A percentile compares a stretch with the other conserved stretches of the same genome.
phyloP scores from a whole-genome alignment of 2,329 filamentous ascomycete genomes.

The Blumeria hordei region DNA sequence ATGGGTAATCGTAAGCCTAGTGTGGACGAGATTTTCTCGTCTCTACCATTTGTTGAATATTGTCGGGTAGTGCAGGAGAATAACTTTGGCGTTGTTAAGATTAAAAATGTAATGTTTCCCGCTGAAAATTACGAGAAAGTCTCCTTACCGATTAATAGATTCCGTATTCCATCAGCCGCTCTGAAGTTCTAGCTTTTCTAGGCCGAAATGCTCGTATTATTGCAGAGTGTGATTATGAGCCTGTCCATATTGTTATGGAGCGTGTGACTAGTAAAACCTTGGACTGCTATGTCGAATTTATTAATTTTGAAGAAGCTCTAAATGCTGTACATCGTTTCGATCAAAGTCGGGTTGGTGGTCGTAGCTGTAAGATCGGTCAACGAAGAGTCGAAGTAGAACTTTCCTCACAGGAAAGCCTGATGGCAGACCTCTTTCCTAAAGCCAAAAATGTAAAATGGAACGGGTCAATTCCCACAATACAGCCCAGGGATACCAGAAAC shows the following conservation, averaged over 20 bases:
- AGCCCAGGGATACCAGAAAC: constrained; percentile 16
- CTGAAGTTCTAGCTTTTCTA: constrained; percentile 32
- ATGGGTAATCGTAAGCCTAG: constrained; percentile 8
- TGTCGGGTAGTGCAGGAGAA: constrained; percentile 11
- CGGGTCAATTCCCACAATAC: constrained; percentile 20
- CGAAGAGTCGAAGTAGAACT: constrained; percentile 32
- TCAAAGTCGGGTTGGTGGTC: constrained; percentile 15
- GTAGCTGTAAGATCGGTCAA: constrained; percentile 27
- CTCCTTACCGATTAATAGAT: constrained; percentile 20
- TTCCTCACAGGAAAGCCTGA: constrained; percentile 28
- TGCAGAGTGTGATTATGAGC: constrained; percentile 25
- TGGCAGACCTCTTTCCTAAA: constrained; percentile 36
- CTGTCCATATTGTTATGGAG: constrained; percentile 40
- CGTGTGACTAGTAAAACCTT: constrained; percentile 36
- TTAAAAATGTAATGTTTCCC: constrained; percentile 15
- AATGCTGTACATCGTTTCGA: constrained; percentile 26
- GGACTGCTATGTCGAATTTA: constrained; percentile 35
- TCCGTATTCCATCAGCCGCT: constrained; percentile 26
- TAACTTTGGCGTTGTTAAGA: constrained; percentile 15
- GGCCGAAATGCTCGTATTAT: constrained; percentile 31
- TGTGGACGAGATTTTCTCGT: constrained; percentile 11
- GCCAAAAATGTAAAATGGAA: constrained; percentile 31
- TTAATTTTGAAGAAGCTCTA: constrained; percentile 26
- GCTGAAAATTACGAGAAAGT: not conserved
- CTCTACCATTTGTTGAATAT: constrained; percentile 16